A percentile compares a stretch with the other conserved stretches of the same genome.
These are phyloP conservation scores for Fonsecaea monophora DNA, from an alignment of 2,329 filamentous ascomycete genomes.

Conservation along the genomic window DNA sequence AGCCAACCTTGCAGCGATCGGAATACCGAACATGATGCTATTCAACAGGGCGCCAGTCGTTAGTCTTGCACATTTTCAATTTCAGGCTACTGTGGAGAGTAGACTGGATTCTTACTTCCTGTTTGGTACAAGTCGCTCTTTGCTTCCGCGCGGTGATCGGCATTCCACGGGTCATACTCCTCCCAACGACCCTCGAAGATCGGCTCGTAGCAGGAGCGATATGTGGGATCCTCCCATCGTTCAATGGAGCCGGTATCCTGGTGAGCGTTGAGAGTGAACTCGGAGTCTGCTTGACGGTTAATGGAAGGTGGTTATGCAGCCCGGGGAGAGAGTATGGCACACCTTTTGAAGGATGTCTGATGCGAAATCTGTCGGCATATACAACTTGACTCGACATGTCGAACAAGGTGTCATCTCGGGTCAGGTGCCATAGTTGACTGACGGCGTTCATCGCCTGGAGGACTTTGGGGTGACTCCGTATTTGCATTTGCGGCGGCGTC, in stretches of 20 bases:
- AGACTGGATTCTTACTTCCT: slow-evolving; percentile 23
- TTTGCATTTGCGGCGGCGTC: slow-evolving; percentile 25
- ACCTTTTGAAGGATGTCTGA: slow-evolving; percentile 39
- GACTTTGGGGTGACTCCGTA: slow-evolving; percentile 30
- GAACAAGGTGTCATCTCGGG: slow-evolving; percentile 12
- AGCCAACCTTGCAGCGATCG: slow-evolving; percentile 38
- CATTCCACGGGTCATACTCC: slow-evolving; percentile 37
- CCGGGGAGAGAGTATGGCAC: not conserved
- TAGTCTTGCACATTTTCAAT: not conserved
- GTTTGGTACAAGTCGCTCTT: slow-evolving; percentile 40
- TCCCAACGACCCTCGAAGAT: slow-evolving; percentile 40
- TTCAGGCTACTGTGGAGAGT: slow-evolving; percentile 5
- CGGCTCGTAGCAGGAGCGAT: slow-evolving; percentile 31
- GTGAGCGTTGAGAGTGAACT: slow-evolving; percentile 36
- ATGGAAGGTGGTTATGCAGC: not conserved
- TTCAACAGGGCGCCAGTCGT: not conserved
- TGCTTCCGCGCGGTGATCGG: slow-evolving; percentile 37
- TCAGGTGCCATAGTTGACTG: slow-evolving; percentile 21
- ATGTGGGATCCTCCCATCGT: slow-evolving; percentile 37
- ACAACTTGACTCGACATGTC: slow-evolving; percentile 38
- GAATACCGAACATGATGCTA: slow-evolving; percentile 31
- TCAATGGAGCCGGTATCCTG: slow-evolving; percentile 39
- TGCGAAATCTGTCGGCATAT: slow-evolving; percentile 42
- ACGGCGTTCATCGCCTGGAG: slow-evolving; percentile 32
- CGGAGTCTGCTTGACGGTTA: slow-evolving; percentile 12